Evolutionary conservation across 78 protist genomes (phyloP).

Genomic region (Anaeramoeba flamelloides): DNA sequence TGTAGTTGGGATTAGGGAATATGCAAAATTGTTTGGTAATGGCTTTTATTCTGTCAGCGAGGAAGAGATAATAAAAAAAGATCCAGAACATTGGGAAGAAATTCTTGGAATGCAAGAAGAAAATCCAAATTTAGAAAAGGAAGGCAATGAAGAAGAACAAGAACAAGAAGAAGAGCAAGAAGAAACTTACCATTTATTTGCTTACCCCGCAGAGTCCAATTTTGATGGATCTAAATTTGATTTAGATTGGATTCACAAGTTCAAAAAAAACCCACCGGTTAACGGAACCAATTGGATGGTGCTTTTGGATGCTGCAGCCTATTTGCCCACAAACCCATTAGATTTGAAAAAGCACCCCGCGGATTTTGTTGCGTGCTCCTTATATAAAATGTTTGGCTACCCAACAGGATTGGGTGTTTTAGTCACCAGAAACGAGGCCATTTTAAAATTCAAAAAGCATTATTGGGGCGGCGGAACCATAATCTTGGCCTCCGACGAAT

Average conservation of each 20-base stretch:
- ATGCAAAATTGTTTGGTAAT: conserved; percentile 1
- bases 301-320: conserved; percentile 48
- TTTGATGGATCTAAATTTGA: conserved; percentile 29
- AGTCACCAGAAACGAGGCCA: conserved; percentile 36
- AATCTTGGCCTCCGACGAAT: neutral
- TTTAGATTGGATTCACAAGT: too few relatives aligned
- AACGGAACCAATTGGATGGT: too few relatives aligned
- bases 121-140: too few relatives aligned
- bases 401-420: conserved; percentile 82
- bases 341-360: conserved; percentile 29
- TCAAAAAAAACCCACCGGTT: too few relatives aligned
- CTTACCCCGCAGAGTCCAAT: conserved; percentile 45
- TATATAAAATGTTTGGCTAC: conserved; percentile 76
- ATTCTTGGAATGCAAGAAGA: too few relatives aligned
- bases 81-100: too few relatives aligned
- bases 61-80: conserved; percentile 2
- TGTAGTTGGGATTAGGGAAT: conserved; percentile 36
- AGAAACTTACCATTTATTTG: conserved; percentile 24
- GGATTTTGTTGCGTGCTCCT: conserved; percentile 48
- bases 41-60: neutral
- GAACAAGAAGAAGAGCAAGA: too few relatives aligned
- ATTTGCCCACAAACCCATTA: conserved; percentile 27
- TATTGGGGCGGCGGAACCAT: neutral
- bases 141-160: too few relatives aligned
- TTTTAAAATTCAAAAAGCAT: neutral